Conservation (phyloP, 208 protist species). For the Leishmania mexicana region DNA sequence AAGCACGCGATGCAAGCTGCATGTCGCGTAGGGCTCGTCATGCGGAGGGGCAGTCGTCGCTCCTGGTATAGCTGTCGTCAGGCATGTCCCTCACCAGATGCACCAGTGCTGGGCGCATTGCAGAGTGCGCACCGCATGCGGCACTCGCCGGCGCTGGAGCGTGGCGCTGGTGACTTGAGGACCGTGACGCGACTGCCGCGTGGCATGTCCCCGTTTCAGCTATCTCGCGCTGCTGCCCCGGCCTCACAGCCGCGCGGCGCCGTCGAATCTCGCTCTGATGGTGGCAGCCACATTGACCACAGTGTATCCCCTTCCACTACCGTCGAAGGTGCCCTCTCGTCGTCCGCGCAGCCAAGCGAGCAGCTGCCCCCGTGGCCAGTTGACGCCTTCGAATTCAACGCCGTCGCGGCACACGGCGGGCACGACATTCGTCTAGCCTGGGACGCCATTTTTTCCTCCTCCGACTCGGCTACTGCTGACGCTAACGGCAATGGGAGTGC, state of each 20-base stretch:
- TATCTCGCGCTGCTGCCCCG: not conserved
- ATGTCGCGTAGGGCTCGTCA: not conserved
- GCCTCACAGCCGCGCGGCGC: not conserved
- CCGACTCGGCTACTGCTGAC: not conserved
- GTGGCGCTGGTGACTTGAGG: not conserved
- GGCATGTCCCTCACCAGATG: not conserved
- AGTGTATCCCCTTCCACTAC: not conserved
- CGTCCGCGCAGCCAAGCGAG: not conserved
- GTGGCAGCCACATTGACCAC: not conserved
- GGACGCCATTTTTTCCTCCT: not conserved
- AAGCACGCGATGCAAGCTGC: not conserved
- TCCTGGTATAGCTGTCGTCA: not conserved
- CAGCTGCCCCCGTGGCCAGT: conserved; percentile 67
- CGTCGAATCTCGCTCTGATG: not conserved
- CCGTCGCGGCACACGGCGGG: conserved; percentile 41
- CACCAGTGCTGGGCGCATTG: not conserved
- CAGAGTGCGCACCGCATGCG: not conserved
- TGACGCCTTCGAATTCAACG: conserved; percentile 75
- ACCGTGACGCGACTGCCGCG: conserved; percentile 17
- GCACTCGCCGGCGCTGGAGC: not conserved
- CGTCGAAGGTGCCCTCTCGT: not conserved
- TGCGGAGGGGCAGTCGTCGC: not conserved
- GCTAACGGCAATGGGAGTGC: not conserved
- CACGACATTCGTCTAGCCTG: conserved; percentile 46
- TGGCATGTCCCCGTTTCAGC: conserved; percentile 23